Percentiles rank a stretch among this genome's conserved stretches.
These are phyloP conservation scores for Calamus simplicifolius DNA, from an alignment of 176 grass and related monocot species.

Conservation along the genomic window DNA sequence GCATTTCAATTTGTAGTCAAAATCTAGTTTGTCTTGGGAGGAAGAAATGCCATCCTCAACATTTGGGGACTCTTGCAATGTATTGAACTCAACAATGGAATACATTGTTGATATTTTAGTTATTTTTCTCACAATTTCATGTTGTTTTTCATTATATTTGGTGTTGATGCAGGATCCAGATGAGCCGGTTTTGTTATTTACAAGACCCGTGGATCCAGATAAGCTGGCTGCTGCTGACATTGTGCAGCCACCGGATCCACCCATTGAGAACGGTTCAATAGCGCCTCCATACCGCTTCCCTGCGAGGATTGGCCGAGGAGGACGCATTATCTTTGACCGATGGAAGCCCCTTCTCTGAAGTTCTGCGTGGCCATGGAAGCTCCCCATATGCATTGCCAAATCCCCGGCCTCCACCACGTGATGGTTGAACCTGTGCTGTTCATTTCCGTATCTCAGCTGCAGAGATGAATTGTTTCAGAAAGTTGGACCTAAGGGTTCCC, in stretches of 20 bases:
- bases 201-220: conserved; percentile 58
- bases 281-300: conserved; percentile 40
- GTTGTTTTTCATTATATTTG: conserved; percentile 5
- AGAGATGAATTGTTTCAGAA: too few relatives aligned
- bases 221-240: conserved; percentile 67
- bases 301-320: conserved; percentile 84
- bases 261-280: conserved; percentile 39
- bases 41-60: too few relatives aligned
- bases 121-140: background rate
- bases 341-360: conserved; percentile 45
- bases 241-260: conserved; percentile 40
- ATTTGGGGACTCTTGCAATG: too few relatives aligned
- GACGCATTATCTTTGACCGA: conserved; percentile 93
- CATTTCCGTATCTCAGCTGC: too few relatives aligned
- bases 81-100: too few relatives aligned
- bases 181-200: conserved; percentile 79
- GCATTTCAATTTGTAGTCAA: too few relatives aligned
- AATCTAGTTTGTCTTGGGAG: too few relatives aligned
- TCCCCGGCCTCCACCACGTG: conserved; percentile 26
- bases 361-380: conserved; percentile 43
- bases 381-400: conserved; percentile 25
- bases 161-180: conserved; percentile 55
- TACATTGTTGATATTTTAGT: too few relatives aligned
- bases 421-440: conserved; percentile 30
- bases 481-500: too few relatives aligned